Conservation (phyloP, 1,139 yeast species). For the Hyphopichia fennica region DNA sequence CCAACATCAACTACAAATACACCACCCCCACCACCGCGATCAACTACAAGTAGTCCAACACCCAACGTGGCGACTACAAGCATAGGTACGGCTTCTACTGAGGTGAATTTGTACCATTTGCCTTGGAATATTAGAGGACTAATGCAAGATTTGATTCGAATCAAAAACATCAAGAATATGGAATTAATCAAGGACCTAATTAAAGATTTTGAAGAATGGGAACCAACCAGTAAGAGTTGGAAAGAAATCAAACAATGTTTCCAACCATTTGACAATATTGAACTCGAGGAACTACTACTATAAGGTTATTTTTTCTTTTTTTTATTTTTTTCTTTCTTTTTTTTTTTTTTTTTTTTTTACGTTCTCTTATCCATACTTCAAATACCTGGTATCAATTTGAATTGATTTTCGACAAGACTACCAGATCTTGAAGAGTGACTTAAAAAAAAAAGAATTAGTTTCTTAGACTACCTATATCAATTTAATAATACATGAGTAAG, state of each 20-base stretch:
- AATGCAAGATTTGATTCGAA: constrained; percentile 32
- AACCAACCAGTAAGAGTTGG: constrained; percentile 34
- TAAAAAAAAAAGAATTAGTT: too few relatives aligned
- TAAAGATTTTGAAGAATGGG: constrained; percentile 39
- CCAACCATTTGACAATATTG: constrained; percentile 35
- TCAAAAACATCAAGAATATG: constrained; percentile 38
- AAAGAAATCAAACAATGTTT: constrained; percentile 43
- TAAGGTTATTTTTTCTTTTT: neutral
- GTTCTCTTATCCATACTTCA: neutral
- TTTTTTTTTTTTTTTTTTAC: too few relatives aligned
- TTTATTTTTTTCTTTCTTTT: too few relatives aligned
- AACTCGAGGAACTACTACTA: constrained; percentile 30
- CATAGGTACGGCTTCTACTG: neutral
- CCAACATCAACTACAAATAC: too few relatives aligned
- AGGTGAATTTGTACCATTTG: constrained; percentile 21
- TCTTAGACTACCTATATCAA: too few relatives aligned
- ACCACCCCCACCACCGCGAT: too few relatives aligned
- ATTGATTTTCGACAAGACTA: too few relatives aligned
- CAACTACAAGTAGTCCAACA: neutral
- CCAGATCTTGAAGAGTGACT: too few relatives aligned
- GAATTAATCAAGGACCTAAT: constrained; percentile 31
- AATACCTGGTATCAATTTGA: too few relatives aligned
- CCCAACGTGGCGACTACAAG: constrained; percentile 1
- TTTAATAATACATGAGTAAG: too few relatives aligned
- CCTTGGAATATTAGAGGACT: constrained; percentile 44